Conservation (phyloP, 768 basidiomycete genomes). For the Lactarius quietus region DNA sequence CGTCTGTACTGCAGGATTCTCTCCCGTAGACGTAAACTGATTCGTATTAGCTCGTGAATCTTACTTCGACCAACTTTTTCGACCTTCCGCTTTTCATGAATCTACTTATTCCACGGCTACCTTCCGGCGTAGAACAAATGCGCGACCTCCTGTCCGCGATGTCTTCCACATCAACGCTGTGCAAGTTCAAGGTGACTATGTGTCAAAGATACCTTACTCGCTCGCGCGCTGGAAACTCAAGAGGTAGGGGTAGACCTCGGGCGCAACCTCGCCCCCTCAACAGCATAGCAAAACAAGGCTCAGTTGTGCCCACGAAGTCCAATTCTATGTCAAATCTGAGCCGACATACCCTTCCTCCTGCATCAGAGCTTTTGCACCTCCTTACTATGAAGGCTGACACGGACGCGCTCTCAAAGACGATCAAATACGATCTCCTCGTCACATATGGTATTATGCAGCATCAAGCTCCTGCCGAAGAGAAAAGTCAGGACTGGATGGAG, state of each 20-base stretch:
- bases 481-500: slow-evolving; percentile 22
- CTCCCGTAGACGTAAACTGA: slow-evolving; percentile 2
- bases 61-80: slow-evolving; percentile 34
- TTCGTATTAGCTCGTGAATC: slow-evolving; percentile 33
- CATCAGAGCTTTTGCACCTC: slow-evolving; percentile 25
- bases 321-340: slow-evolving; percentile 9
- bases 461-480: slow-evolving; percentile 13
- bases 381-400: slow-evolving; percentile 12
- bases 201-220: slow-evolving; percentile 30
- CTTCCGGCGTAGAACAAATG: slow-evolving; percentile 26
- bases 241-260: slow-evolving; percentile 27
- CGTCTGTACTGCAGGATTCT: slow-evolving; percentile 28
- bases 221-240: slow-evolving; percentile 7
- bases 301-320: not conserved
- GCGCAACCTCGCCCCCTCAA: slow-evolving; percentile 30
- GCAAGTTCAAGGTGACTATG: slow-evolving; percentile 33
- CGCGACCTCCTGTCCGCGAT: slow-evolving; percentile 29
- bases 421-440: slow-evolving; percentile 31
- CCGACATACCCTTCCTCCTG: slow-evolving; percentile 18
- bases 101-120: slow-evolving; percentile 31
- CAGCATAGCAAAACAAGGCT: slow-evolving; percentile 8
- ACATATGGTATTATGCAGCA: slow-evolving; percentile 31
- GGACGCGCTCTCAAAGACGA: slow-evolving; percentile 5
- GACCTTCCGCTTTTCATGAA: slow-evolving; percentile 35
- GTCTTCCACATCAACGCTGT: slow-evolving; percentile 27